Conservation (phyloP, 192 early-diverging fungal species). For the Linnemannia hyalina region DNA sequence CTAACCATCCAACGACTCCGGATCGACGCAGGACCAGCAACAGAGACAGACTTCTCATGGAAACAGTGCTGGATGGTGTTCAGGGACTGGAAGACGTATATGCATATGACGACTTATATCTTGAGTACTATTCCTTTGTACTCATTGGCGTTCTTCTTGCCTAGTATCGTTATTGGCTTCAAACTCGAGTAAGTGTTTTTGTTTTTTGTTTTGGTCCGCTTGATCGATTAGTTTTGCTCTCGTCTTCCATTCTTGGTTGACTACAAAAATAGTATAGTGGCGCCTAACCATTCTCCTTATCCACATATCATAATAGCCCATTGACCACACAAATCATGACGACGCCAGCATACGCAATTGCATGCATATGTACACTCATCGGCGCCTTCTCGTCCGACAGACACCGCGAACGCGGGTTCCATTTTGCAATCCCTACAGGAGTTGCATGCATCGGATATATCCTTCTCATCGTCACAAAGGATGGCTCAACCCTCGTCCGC, state of each 20-base stretch:
- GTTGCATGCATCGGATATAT: constrained; percentile 58
- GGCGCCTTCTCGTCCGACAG: constrained; percentile 25
- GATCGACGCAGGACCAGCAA: constrained; percentile 60
- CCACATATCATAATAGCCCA: neutral
- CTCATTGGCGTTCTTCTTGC: constrained; percentile 75
- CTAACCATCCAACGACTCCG: constrained; percentile 50
- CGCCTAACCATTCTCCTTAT: neutral
- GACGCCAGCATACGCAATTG: constrained; percentile 60
- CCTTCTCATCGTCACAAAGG: constrained; percentile 46
- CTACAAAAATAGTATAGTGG: neutral
- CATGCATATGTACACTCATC: constrained; percentile 25
- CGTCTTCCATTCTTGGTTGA: no score
- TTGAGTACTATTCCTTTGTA: constrained; percentile 70
- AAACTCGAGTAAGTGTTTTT: constrained; percentile 56
- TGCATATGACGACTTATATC: constrained; percentile 70
- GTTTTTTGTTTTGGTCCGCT: no score
- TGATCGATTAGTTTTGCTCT: no score
- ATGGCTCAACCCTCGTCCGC: constrained; percentile 25
- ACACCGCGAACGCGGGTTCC: constrained; percentile 58
- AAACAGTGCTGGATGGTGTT: constrained; percentile 60
- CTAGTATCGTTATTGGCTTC: constrained; percentile 75
- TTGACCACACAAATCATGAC: constrained; percentile 53
- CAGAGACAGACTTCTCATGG: constrained; percentile 61
- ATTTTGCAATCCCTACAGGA: constrained; percentile 41
- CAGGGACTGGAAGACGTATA: constrained; percentile 61